A percentile compares a stretch with the other conserved stretches of the same genome.
These are phyloP conservation scores for Tetradesmus lagerheimii DNA, from an alignment of 139 green algal species.

Conservation along the genomic window DNA sequence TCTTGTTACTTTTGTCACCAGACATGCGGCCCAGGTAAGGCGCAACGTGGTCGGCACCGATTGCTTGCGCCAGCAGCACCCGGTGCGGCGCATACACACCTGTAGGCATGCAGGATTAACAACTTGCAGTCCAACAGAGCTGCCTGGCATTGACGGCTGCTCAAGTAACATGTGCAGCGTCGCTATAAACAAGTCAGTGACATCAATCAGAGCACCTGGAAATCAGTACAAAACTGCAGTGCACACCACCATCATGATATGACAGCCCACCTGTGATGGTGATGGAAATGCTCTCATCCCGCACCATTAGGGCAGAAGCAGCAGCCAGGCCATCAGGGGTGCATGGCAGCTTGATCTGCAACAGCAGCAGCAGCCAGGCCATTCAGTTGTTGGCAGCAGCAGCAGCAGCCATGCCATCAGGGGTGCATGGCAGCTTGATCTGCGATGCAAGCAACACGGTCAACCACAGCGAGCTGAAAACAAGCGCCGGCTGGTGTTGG, in stretches of 20 bases:
- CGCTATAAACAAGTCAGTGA: too few relatives aligned
- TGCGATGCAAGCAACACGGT: neutral
- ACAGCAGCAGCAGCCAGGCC: neutral
- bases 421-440: constrained; percentile 84
- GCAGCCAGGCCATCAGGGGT: constrained; percentile 77
- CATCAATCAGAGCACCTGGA: too few relatives aligned
- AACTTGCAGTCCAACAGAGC: too few relatives aligned
- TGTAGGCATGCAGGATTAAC: neutral
- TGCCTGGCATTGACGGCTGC: too few relatives aligned
- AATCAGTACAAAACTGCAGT: neutral
- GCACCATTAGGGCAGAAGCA: constrained; percentile 60
- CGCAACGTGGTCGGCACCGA: constrained; percentile 85
- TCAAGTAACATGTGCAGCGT: too few relatives aligned
- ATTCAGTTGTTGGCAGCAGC: too few relatives aligned
- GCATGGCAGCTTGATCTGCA: constrained; percentile 80
- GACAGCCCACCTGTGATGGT: constrained; percentile 71
- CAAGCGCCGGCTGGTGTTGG: too few relatives aligned
- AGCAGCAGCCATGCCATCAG: constrained; percentile 74
- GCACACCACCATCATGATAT: neutral
- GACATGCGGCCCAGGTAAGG: constrained; percentile 77
- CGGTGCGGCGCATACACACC: constrained; percentile 71
- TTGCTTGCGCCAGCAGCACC: constrained; percentile 67
- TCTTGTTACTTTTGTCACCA: too few relatives aligned
- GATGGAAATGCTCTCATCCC: constrained; percentile 58
- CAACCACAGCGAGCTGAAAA: too few relatives aligned